These are phyloP conservation scores for Decorospora gaudefroyi DNA, from an alignment of 2,329 filamentous ascomycete genomes.

Conservation along the genomic window DNA sequence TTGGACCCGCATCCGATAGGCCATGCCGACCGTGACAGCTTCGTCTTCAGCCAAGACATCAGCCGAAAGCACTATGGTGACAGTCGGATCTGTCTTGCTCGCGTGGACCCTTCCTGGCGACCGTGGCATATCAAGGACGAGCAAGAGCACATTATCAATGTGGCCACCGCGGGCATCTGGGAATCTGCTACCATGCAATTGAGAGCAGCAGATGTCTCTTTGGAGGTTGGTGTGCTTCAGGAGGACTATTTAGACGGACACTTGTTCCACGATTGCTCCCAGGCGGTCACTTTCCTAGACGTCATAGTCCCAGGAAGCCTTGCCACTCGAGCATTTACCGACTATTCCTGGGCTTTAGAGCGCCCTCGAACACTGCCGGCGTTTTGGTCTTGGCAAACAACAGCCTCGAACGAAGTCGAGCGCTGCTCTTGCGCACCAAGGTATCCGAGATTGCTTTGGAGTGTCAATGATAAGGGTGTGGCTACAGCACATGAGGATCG, in stretches of 20 bases:
- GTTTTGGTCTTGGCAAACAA: constrained; percentile 29
- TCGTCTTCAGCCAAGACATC: constrained; percentile 61
- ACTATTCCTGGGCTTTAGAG: constrained; percentile 32
- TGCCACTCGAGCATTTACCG: constrained; percentile 5
- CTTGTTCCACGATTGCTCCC: constrained; percentile 19
- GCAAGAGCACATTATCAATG: constrained; percentile 2
- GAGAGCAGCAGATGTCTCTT: background rate
- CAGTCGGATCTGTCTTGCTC: constrained; percentile 53
- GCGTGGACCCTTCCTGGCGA: constrained; percentile 47
- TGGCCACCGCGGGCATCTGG: constrained; percentile 20
- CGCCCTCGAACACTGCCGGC: constrained; percentile 19
- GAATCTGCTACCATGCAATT: constrained; percentile 8
- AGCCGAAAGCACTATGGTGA: constrained; percentile 54
- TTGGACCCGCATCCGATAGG: constrained; percentile 60
- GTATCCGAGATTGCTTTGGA: constrained; percentile 35
- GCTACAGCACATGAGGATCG: constrained; percentile 45
- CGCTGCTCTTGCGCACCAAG: constrained; percentile 34
- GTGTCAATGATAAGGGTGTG: constrained; percentile 20
- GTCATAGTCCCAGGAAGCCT: constrained; percentile 16
- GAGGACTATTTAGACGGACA: background rate
- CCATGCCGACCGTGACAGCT: constrained; percentile 54
- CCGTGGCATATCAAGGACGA: constrained; percentile 30
- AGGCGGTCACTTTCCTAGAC: constrained; percentile 27
- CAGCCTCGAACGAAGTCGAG: background rate
- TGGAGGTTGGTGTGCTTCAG: constrained; percentile 11